Base-by-base conservation (phyloP, 495 filamentous ascomycete genomes). In the Cercophora samala region DNA sequence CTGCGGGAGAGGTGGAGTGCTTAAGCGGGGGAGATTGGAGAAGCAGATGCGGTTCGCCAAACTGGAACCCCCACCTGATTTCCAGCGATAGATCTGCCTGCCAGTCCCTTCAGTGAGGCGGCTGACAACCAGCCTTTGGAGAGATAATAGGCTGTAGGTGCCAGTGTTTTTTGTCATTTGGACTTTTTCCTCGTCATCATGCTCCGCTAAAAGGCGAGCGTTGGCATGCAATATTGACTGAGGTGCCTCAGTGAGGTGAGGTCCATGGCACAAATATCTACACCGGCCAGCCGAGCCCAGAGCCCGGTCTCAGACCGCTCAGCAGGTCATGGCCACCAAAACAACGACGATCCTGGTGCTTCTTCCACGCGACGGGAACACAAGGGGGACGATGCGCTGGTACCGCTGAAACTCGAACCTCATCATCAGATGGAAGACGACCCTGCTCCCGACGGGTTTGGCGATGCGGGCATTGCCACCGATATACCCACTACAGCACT, bases 211-310 rank as follows among this genome's bases (percentile, higher is more conserved):
- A 3, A 32, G 23, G 59, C 59, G 25, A 37, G 25, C 26, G 24
- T 26, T 19, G 59, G 1, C 51, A 23, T 63, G 23, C n/a, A n/a
- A 63, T 53, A 5, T 52, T 25, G 53, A 19, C 53, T 56, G n/a
- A n/a, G n/a, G n/a, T n/a, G 53, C 53, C n/a, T 56, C 53, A 11
- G 53, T 21, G 53, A 21, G 53, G 15, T 25, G 23, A 60, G 4
- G 62, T 58, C 51, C 18, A 65, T 62, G 42, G 63, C 29, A n/a
- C 26, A 15, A 1, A 54, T 19, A n/a, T 63, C 42, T 61, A 25
- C 17, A 32, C 63, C 63, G 59, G 67, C 53, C 63, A 51, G 63
- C 67, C 63, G 63, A 37, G 53, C 58, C 62, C 58, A 69, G 54
- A 53, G 63, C 59, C 53, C 59, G 52, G 3, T 25, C 64, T 46